phyloP scores from a whole-genome alignment of 2,329 filamentous ascomycete species.

The Dactylellina leptospora region DNA sequence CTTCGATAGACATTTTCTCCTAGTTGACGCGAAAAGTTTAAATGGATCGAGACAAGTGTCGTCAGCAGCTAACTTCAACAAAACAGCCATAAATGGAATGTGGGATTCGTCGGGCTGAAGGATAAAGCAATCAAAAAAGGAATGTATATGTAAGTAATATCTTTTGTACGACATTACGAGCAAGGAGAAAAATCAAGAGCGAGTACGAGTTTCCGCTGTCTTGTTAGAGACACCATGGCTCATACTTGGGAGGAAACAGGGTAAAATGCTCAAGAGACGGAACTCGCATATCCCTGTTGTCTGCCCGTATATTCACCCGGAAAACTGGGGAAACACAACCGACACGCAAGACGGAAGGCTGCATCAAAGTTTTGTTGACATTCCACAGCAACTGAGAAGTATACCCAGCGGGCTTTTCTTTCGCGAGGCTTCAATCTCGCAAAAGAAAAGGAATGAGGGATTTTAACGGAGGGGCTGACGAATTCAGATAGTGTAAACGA shows the following conservation, averaged over 20 bases:
- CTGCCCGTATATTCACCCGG: conserved; percentile 11
- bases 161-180: conserved; percentile 42
- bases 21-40: conserved; percentile 19
- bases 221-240: conserved; percentile 19
- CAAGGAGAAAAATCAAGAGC: conserved; percentile 16
- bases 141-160: conserved; percentile 30
- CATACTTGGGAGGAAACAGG: not conserved
- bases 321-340: conserved; percentile 43
- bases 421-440: not conserved
- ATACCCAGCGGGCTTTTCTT: not conserved
- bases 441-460: conserved; percentile 42
- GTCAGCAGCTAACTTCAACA: conserved; percentile 18
- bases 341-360: conserved; percentile 33
- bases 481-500: conserved; percentile 11
- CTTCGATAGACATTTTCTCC: conserved; percentile 38
- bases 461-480: conserved; percentile 30
- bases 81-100: conserved; percentile 39
- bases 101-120: conserved; percentile 16
- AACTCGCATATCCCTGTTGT: conserved; percentile 8
- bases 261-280: conserved; percentile 2
- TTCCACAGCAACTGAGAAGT: conserved; percentile 24
- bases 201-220: conserved; percentile 12
- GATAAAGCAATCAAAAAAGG: conserved; percentile 16
- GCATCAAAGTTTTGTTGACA: conserved; percentile 32
- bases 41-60: not conserved